Conservation (phyloP, 371 early-diverging fungal genomes). For the Mucor mucedo region DNA sequence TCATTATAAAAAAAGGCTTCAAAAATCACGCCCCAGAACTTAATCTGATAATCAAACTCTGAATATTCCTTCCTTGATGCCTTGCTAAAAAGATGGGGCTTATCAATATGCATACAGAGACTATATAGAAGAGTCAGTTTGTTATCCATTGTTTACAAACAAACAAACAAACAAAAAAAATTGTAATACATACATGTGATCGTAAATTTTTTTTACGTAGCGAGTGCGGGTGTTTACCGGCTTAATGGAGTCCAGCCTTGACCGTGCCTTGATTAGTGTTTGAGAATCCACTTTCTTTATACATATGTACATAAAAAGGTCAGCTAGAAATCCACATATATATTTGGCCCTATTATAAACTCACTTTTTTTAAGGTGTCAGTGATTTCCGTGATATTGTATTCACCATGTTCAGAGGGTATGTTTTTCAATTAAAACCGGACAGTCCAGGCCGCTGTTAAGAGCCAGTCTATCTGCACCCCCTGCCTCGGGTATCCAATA, state of each 20-base stretch:
- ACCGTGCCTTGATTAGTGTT: background rate
- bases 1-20: background rate
- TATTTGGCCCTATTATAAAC: background rate
- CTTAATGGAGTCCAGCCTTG: no score
- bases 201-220: background rate
- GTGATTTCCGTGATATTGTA: no score
- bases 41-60: background rate
- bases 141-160: background rate
- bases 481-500: no score
- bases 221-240: no score
- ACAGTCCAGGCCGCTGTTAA: no score
- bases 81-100: background rate
- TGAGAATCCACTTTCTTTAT: background rate
- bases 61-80: background rate
- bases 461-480: no score
- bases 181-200: background rate
- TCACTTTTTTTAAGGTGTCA: background rate
- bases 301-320: background rate
- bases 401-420: no score
- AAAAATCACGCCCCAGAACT: conserved; percentile 8
- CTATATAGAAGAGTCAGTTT: background rate
- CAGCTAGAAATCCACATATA: background rate
- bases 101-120: background rate
- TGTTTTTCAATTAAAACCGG: no score
- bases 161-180: background rate